A percentile compares a stretch with the other conserved stretches of the same genome.
Evolutionary conservation across 148 eudicot genomes (phyloP).

Genomic region (Spergularia bocconei): DNA sequence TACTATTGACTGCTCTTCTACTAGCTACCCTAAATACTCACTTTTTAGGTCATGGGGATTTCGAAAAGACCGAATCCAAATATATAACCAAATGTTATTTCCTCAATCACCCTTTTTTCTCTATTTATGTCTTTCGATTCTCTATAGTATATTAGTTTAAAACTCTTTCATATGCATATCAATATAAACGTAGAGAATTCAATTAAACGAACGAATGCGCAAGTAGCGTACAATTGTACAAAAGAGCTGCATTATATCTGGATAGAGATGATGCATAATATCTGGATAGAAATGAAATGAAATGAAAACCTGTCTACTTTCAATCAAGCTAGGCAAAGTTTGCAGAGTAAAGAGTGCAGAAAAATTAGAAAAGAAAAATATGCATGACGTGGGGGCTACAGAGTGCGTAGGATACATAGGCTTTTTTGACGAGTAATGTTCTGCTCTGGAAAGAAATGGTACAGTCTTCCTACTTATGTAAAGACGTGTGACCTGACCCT

Average conservation of each 20-base stretch:
- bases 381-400: constrained; percentile 21
- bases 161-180: too few relatives aligned
- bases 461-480: constrained; percentile 21
- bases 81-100: too few relatives aligned
- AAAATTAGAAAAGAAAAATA: background rate
- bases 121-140: too few relatives aligned
- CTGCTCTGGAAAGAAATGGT: background rate
- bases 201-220: too few relatives aligned
- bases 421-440: constrained; percentile 18
- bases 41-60: too few relatives aligned
- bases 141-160: too few relatives aligned
- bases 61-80: too few relatives aligned
- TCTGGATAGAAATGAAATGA: background rate
- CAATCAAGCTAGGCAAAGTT: constrained; percentile 1
- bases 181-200: too few relatives aligned
- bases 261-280: constrained; percentile 1
- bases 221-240: too few relatives aligned
- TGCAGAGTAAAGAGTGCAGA: constrained; percentile 1
- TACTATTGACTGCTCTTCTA: too few relatives aligned
- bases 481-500: constrained; percentile 24
- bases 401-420: background rate
- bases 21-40: too few relatives aligned
- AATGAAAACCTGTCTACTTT: background rate
- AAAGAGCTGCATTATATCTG: background rate
- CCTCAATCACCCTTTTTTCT: too few relatives aligned